A percentile compares a stretch with the other conserved stretches of the same genome.
Evolutionary conservation across 1,284 basidiomycete species (phyloP).

Genomic region (Heterobasidion irregulare): DNA sequence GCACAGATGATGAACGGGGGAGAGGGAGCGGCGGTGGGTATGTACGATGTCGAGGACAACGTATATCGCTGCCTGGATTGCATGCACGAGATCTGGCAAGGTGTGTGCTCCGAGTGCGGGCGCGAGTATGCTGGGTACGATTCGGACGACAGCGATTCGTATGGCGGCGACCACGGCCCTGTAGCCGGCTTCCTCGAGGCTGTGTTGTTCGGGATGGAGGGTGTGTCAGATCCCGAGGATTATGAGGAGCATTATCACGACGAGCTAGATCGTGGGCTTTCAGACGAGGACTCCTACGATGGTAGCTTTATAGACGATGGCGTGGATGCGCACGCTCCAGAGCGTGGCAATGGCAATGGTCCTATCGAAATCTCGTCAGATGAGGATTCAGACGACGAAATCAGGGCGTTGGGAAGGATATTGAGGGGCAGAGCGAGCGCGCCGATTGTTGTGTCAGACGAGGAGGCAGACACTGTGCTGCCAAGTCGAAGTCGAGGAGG

Average conservation of each 20-base stretch:
- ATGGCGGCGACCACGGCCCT: background rate
- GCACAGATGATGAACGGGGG: background rate
- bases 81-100: constrained; percentile 66
- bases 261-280: background rate
- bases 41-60: constrained; percentile 62
- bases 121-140: constrained; percentile 33
- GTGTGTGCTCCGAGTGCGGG: constrained; percentile 50
- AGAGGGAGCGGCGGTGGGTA: constrained; percentile 31
- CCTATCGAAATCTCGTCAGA: constrained; percentile 5
- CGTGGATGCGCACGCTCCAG: constrained; percentile 31
- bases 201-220: background rate
- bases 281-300: constrained; percentile 16
- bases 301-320: constrained; percentile 25
- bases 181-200: background rate
- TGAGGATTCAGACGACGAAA: background rate
- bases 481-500: background rate
- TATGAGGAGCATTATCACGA: background rate
- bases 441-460: background rate
- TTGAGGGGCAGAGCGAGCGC: background rate
- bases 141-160: background rate
- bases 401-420: background rate
- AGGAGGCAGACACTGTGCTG: background rate
- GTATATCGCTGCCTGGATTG: constrained; percentile 69
- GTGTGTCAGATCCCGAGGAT: background rate
- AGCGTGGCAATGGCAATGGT: constrained; percentile 10